Conservation (phyloP, 2,329 filamentous ascomycete genomes). For the Didymella pomorum region DNA sequence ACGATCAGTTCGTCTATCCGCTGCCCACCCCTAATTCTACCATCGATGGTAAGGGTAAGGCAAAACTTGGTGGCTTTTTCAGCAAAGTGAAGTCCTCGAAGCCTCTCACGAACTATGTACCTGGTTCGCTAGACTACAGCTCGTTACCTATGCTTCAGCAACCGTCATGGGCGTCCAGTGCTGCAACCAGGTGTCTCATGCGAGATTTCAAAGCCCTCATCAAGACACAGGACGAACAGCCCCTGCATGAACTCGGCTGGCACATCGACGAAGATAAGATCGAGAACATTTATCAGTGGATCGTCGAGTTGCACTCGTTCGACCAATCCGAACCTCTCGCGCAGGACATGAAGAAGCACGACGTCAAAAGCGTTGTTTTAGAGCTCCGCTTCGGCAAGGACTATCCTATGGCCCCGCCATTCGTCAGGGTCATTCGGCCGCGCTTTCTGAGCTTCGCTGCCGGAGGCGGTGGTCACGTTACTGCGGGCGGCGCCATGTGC, state of each 20-base stretch:
- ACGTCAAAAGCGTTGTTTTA: conserved; percentile 73
- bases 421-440: conserved; percentile 82
- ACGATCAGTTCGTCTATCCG: conserved; percentile 24
- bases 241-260: conserved; percentile 78
- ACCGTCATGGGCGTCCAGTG: conserved; percentile 69
- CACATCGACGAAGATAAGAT: conserved; percentile 74
- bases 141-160: conserved; percentile 70
- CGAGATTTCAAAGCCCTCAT: conserved; percentile 71
- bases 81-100: conserved; percentile 36
- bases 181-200: conserved; percentile 69
- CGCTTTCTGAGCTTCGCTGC: conserved; percentile 74
- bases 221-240: conserved; percentile 67
- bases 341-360: conserved; percentile 72
- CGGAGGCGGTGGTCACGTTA: conserved; percentile 88
- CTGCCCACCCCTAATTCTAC: conserved; percentile 39
- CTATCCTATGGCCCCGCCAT: conserved; percentile 82
- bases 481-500: conserved; percentile 80
- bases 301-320: conserved; percentile 88
- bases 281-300: conserved; percentile 87
- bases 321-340: conserved; percentile 73
- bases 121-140: conserved; percentile 69
- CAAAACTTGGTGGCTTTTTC: conserved; percentile 33
- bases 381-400: conserved; percentile 82
- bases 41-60: conserved; percentile 39
- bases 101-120: conserved; percentile 67